A percentile compares a stretch with the other conserved stretches of the same genome.
phyloP scores from a whole-genome alignment of 352 stramenopile genomes.

The Pythium apleroticum region DNA sequence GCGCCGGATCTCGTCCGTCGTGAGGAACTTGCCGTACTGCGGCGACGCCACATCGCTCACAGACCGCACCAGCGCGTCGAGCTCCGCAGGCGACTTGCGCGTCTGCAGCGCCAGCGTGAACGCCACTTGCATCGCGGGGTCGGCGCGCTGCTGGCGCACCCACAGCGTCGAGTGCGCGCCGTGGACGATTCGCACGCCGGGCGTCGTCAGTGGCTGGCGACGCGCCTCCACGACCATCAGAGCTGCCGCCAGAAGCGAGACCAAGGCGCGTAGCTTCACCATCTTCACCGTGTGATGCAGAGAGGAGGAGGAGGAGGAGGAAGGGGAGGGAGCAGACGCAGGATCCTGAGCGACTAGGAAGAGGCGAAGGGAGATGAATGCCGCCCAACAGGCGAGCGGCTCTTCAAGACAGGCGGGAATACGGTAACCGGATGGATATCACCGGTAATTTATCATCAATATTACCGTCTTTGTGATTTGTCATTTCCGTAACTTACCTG shows the following conservation, averaged over 20 bases:
- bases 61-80: constrained; percentile 40
- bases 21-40: constrained; percentile 54
- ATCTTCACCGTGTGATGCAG: constrained; percentile 2
- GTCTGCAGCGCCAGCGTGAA: constrained; percentile 43
- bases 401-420: background rate
- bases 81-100: constrained; percentile 30
- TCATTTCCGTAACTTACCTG: background rate
- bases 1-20: constrained; percentile 27
- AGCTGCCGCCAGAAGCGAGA: background rate
- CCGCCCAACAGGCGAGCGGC: background rate
- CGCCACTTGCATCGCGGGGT: constrained; percentile 25
- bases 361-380: background rate
- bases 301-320: background rate
- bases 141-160: constrained; percentile 25
- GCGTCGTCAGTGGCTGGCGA: background rate
- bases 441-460: background rate
- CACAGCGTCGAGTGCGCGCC: constrained; percentile 13
- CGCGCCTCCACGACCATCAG: constrained; percentile 5
- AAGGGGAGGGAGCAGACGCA: background rate
- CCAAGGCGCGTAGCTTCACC: background rate
- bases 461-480: background rate
- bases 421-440: background rate
- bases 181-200: constrained; percentile 16
- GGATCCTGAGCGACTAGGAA: no score
- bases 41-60: constrained; percentile 50